These are phyloP conservation scores for Rhynchospora pubera DNA, from an alignment of 176 grass and related monocot genomes.

Conservation along the genomic window DNA sequence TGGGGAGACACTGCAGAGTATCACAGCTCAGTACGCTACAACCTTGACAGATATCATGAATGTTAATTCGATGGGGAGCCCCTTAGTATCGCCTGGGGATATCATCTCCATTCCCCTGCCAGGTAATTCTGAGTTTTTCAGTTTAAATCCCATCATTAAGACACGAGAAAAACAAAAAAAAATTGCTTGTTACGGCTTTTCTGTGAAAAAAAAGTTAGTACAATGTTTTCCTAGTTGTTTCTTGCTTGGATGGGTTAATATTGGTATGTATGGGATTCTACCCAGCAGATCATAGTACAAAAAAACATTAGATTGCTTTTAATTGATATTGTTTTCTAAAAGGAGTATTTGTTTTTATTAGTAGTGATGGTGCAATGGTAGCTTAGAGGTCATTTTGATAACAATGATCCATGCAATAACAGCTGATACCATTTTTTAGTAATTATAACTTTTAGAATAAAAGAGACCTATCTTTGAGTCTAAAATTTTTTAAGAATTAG, in stretches of 20 bases:
- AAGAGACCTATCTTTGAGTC: neutral
- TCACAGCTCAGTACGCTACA: constrained; percentile 46
- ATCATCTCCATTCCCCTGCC: constrained; percentile 69
- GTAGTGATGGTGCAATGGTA: neutral
- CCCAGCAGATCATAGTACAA: neutral
- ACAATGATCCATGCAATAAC: neutral
- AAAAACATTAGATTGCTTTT: neutral
- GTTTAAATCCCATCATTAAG: neutral
- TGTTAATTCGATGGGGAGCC: constrained; percentile 51
- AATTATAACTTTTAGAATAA: neutral
- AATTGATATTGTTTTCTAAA: neutral
- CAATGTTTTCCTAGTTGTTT: neutral
- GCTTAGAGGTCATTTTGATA: neutral
- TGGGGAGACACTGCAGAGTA: constrained; percentile 47
- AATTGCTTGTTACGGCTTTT: neutral
- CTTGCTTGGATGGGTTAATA: constrained; percentile 8
- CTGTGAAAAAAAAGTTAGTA: too few species aligned
- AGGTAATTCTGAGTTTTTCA: constrained; percentile 20
- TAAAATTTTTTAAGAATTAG: neutral
- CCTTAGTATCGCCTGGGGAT: constrained; percentile 51
- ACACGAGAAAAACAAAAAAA: neutral
- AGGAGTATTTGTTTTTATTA: neutral
- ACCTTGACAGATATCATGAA: constrained; percentile 61
- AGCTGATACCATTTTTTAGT: neutral
- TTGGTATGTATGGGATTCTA: neutral